Conservation (phyloP, 805 yeast species). For the Saturnispora sekii region DNA sequence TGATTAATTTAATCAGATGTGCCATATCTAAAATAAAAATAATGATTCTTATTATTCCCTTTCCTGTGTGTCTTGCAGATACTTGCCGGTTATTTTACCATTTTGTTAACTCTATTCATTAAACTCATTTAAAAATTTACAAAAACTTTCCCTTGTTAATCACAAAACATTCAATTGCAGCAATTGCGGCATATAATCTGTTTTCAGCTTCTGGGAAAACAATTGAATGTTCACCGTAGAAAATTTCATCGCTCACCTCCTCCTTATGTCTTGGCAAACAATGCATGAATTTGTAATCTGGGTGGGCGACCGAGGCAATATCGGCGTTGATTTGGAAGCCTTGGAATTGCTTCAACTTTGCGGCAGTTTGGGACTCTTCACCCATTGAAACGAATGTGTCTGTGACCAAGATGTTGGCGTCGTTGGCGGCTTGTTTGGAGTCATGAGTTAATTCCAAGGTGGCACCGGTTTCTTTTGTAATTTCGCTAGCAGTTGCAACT, state of each 20-base stretch:
- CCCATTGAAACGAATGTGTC: constrained; percentile 99
- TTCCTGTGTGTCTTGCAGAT: too few relatives aligned
- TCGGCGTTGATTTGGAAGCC: constrained; percentile 78
- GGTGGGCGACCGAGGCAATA: constrained; percentile 54
- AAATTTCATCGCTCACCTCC: constrained; percentile 90
- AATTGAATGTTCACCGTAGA: constrained; percentile 71
- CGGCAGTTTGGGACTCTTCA: constrained; percentile 69
- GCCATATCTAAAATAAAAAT: too few relatives aligned
- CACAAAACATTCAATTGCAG: constrained; percentile 85
- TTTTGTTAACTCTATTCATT: too few relatives aligned
- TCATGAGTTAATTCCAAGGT: constrained; percentile 54
- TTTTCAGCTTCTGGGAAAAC: constrained; percentile 97
- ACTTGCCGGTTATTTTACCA: too few relatives aligned
- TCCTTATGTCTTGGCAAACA: constrained; percentile 93
- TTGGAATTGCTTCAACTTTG: constrained; percentile 67
- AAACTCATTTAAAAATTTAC: neutral
- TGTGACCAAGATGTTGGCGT: constrained; percentile 80
- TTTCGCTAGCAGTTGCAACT: constrained; percentile 39
- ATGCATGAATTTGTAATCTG: constrained; percentile 89
- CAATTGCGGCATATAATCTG: constrained; percentile 91
- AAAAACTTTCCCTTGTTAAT: constrained; percentile 61
- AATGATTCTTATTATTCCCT: too few relatives aligned
- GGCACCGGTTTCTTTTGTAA: constrained; percentile 44
- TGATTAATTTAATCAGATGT: neutral
- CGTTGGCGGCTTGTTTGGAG: constrained; percentile 61